Evolutionary conservation across 768 basidiomycete genomes (phyloP).

Genomic region (Amanita phalloides): DNA sequence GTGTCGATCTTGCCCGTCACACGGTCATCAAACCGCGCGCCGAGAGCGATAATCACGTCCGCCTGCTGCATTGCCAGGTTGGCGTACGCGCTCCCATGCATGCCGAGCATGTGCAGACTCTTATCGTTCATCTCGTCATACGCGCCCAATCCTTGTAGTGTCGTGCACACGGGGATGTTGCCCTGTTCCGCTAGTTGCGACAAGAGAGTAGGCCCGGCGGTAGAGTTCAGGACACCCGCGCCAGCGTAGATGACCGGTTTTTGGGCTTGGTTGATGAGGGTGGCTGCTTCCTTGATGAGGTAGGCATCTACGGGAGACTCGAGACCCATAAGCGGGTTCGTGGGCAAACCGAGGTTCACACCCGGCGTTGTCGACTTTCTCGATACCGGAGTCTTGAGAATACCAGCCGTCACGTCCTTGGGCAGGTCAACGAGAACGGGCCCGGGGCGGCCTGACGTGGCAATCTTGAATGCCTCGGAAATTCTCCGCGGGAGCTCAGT

Average conservation of each 20-base stretch:
- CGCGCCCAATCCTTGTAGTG: conserved; percentile 89
- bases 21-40: conserved; percentile 95
- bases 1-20: conserved; percentile 85
- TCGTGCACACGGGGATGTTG: conserved; percentile 96
- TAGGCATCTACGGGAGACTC: conserved; percentile 51
- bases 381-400: conserved; percentile 77
- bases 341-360: conserved; percentile 56
- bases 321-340: conserved; percentile 54
- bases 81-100: conserved; percentile 97
- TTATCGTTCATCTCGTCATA: conserved; percentile 86
- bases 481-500: conserved; percentile 89
- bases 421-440: conserved; percentile 97
- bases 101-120: conserved; percentile 95
- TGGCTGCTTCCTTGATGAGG: conserved; percentile 75
- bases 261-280: conserved; percentile 85
- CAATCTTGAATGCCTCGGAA: conserved; percentile 99
- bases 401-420: conserved; percentile 95
- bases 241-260: conserved; percentile 91
- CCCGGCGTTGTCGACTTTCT: conserved; percentile 84
- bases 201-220: conserved; percentile 75
- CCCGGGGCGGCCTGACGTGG: conserved; percentile 92
- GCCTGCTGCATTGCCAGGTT: conserved; percentile 97
- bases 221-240: conserved; percentile 76
- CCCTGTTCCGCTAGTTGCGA: conserved; percentile 69
- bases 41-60: conserved; percentile 95